A percentile compares a stretch with the other conserved stretches of the same genome.
phyloP scores from a whole-genome alignment of 208 protist species.

The Leishmania tropica region DNA sequence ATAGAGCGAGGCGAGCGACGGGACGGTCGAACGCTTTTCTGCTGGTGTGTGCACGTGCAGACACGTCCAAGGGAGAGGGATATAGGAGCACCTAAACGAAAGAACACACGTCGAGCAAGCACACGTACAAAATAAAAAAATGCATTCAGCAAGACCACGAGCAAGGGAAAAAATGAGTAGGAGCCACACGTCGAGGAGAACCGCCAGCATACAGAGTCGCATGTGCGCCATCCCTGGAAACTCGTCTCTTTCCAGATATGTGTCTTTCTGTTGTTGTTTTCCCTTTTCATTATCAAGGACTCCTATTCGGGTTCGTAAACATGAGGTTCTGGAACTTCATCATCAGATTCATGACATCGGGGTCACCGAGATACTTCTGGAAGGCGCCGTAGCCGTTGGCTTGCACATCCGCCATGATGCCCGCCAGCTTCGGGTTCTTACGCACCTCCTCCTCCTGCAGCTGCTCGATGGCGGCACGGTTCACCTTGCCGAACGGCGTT shows the following conservation, averaged over 20 bases:
- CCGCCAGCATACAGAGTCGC: background rate
- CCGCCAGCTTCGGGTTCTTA: constrained; percentile 82
- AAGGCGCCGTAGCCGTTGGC: constrained; percentile 83
- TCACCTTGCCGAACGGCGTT: constrained; percentile 84
- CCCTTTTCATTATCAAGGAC: constrained; percentile 5
- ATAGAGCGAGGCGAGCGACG: background rate
- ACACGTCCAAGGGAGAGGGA: background rate
- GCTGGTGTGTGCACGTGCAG: background rate
- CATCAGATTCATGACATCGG: constrained; percentile 91
- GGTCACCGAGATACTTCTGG: constrained; percentile 91
- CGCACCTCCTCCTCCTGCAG: constrained; percentile 77
- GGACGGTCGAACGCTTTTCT: background rate
- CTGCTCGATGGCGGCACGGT: constrained; percentile 58
- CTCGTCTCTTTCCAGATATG: background rate
- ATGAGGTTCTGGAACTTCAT: constrained; percentile 81
- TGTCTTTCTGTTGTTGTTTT: background rate
- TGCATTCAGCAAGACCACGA: too few species aligned
- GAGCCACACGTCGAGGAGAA: background rate
- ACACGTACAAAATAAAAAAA: background rate
- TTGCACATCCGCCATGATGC: constrained; percentile 86
- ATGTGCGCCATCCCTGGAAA: background rate
- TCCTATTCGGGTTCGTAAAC: constrained; percentile 35
- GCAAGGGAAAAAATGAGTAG: background rate
- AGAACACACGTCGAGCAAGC: background rate
- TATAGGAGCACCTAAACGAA: background rate